Conservation (phyloP, 139 green algal genomes). For the Haematococcus sp. region DNA sequence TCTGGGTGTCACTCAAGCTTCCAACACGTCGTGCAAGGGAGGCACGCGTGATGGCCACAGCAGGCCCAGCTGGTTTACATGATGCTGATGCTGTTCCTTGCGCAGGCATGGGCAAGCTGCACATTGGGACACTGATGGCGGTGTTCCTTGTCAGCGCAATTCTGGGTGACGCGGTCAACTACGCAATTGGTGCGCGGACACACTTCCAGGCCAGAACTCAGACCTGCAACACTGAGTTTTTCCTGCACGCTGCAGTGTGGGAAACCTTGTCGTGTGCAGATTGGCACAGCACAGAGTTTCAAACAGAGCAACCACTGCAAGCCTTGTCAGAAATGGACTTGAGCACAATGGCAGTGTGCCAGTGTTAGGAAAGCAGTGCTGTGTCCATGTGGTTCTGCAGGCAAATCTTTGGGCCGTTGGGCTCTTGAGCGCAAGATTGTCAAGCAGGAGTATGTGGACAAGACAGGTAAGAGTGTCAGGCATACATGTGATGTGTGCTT, state of each 20-base stretch:
- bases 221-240: too few species aligned
- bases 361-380: too few species aligned
- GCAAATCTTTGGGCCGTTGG: slow-evolving; percentile 42
- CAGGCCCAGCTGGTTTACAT: neutral
- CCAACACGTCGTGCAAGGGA: neutral
- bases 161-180: slow-evolving; percentile 91
- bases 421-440: slow-evolving; percentile 56
- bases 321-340: too few species aligned
- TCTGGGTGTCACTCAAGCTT: too few species aligned
- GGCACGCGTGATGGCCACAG: too few species aligned
- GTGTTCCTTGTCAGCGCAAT: slow-evolving; percentile 76
- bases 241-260: too few species aligned
- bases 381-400: too few species aligned
- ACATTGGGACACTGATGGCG: slow-evolving; percentile 47
- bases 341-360: too few species aligned
- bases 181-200: slow-evolving; percentile 51
- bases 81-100: slow-evolving; percentile 14
- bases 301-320: too few species aligned
- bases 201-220: neutral
- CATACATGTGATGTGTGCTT: neutral
- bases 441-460: slow-evolving; percentile 67
- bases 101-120: slow-evolving; percentile 70
- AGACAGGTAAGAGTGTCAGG: slow-evolving; percentile 58
- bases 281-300: too few species aligned
- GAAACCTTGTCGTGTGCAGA: too few species aligned